A percentile compares a stretch with the other conserved stretches of the same genome.
Conservation (phyloP, 2,329 filamentous ascomycete species). For the Colletotrichum sp. region DNA sequence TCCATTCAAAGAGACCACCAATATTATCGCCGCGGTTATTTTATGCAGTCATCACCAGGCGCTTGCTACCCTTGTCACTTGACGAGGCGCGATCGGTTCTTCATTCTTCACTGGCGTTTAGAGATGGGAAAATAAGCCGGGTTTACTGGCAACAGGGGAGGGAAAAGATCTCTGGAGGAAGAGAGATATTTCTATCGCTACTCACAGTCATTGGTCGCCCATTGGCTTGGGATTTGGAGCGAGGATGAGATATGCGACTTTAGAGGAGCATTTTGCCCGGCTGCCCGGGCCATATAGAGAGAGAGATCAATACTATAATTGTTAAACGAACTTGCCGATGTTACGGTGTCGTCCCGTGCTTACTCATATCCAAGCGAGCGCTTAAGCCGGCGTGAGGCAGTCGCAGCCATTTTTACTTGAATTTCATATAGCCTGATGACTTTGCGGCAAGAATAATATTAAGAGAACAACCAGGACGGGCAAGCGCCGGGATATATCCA, state of each 20-base stretch:
- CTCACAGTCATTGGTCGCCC: not conserved
- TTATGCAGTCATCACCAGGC: not conserved
- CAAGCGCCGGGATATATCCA: not conserved
- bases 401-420: not conserved
- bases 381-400: not conserved
- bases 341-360: not conserved
- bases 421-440: not conserved
- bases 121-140: not conserved
- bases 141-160: not conserved
- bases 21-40: not conserved
- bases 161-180: not conserved
- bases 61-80: not conserved
- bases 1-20: not conserved
- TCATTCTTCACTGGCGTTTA: not conserved
- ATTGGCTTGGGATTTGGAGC: not conserved
- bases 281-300: not conserved
- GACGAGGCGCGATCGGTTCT: not conserved
- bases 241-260: not conserved
- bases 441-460: not conserved
- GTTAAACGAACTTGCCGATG: not conserved
- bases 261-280: not conserved
- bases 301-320: not conserved
- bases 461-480: not conserved
- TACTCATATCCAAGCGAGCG: not conserved
- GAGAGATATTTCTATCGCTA: not conserved